These are phyloP conservation scores for Paradendryphiella salina DNA, from an alignment of 2,329 filamentous ascomycete species.

Conservation along the genomic window DNA sequence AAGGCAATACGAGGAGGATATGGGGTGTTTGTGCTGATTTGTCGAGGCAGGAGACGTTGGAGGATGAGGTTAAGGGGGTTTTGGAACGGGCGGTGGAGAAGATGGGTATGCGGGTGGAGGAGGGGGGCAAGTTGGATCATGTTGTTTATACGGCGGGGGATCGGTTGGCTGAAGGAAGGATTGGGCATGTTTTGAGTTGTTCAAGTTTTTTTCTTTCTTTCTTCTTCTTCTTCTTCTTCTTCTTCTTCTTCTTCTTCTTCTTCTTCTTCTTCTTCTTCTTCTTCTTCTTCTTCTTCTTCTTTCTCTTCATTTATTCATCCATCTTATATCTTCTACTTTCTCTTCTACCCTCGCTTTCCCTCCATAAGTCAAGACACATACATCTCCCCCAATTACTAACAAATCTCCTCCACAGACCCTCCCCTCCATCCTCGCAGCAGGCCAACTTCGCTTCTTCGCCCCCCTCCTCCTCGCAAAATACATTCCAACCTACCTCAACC, in stretches of 20 bases:
- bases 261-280: too few species aligned
- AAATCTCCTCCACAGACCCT: conserved; percentile 29
- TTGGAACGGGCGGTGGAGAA: conserved; percentile 46
- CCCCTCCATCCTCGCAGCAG: conserved; percentile 49
- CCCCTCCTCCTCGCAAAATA: conserved; percentile 59
- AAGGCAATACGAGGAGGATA: conserved; percentile 36
- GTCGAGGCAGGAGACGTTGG: conserved; percentile 51
- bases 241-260: too few species aligned
- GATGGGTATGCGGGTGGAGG: conserved; percentile 31
- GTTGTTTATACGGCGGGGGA: conserved; percentile 62
- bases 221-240: background rate
- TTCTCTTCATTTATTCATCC: too few species aligned
- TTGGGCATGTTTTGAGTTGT: conserved; percentile 48
- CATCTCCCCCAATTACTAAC: too few species aligned
- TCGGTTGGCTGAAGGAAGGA: conserved; percentile 45
- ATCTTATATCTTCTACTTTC: too few species aligned
- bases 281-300: background rate
- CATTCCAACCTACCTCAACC: conserved; percentile 51
- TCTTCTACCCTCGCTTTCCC: too few species aligned
- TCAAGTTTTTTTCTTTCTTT: background rate
- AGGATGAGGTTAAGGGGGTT: conserved; percentile 53
- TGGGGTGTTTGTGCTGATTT: conserved; percentile 56
- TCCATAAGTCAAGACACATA: too few species aligned
- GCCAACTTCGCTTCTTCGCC: conserved; percentile 57
- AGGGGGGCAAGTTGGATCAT: conserved; percentile 54